Conservation (phyloP, 73 alveolate genomes). For the Effrenium voratum region DNA sequence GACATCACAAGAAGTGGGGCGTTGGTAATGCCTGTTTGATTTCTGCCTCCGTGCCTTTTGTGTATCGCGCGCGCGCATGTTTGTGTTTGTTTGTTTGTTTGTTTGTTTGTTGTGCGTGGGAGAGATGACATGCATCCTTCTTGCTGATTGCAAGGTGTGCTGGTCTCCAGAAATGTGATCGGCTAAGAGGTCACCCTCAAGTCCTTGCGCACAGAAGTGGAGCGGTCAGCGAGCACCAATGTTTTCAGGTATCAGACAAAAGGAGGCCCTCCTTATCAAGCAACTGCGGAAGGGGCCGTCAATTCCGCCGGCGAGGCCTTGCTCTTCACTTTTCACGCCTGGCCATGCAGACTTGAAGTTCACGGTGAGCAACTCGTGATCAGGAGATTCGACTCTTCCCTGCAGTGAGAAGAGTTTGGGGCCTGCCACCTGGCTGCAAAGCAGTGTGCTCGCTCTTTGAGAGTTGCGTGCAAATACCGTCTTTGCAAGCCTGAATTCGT, state of each 20-base stretch:
- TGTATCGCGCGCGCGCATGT: no score
- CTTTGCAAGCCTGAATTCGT: no score
- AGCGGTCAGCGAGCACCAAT: neutral
- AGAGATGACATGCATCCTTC: no score
- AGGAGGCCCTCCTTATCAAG: conserved; percentile 66
- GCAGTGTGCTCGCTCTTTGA: no score
- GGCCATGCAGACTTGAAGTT: neutral
- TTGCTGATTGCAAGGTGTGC: conserved; percentile 77
- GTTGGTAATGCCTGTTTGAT: no score
- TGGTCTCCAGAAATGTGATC: conserved; percentile 67
- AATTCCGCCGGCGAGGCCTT: conserved; percentile 50
- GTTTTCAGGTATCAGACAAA: conserved; percentile 54
- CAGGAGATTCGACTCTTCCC: conserved; percentile 81
- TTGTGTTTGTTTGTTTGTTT: no score
- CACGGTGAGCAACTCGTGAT: neutral
- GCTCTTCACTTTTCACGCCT: neutral
- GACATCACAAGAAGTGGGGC: no score
- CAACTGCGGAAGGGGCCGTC: conserved; percentile 35
- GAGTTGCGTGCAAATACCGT: no score
- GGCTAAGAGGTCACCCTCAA: neutral
- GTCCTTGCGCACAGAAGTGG: no score
- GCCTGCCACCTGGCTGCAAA: conserved; percentile 16
- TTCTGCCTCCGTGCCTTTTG: no score
- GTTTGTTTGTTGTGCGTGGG: no score
- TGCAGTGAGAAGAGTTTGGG: conserved; percentile 58